Conservation (phyloP, 805 yeast genomes). For the Starmerella stellata region DNA sequence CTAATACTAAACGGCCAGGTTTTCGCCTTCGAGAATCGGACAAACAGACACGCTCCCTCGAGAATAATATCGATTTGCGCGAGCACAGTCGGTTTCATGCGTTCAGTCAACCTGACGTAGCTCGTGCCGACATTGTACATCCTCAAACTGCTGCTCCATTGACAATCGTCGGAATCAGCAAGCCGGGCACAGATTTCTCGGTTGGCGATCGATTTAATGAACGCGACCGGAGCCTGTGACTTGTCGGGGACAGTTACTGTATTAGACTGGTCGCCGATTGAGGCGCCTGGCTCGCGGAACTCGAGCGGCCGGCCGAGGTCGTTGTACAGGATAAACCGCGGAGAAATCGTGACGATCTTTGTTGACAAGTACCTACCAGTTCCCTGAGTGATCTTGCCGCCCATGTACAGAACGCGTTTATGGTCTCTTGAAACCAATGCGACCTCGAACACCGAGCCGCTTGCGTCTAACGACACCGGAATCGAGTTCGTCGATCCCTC, state of each 20-base stretch:
- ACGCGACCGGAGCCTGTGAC: conserved; percentile 40
- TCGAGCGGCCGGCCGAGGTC: conserved; percentile 35
- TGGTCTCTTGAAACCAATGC: conserved; percentile 23
- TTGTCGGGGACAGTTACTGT: conserved; percentile 28
- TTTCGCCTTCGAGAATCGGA: conserved; percentile 54
- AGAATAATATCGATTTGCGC: conserved; percentile 54
- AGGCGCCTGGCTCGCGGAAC: conserved; percentile 18
- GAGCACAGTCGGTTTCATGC: conserved; percentile 39
- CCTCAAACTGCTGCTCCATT: conserved; percentile 79
- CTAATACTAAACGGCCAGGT: conserved; percentile 89
- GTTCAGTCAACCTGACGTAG: conserved; percentile 49
- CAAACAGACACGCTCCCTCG: conserved; percentile 68
- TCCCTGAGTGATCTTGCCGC: conserved; percentile 51
- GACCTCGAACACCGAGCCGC: conserved; percentile 60
- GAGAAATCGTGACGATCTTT: conserved; percentile 61
- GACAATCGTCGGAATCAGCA: conserved; percentile 35
- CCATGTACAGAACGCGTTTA: conserved; percentile 47
- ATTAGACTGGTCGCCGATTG: conserved; percentile 6
- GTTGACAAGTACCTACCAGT: conserved; percentile 63
- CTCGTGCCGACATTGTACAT: conserved; percentile 72
- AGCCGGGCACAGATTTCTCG: conserved; percentile 15
- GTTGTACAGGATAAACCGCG: conserved; percentile 64
- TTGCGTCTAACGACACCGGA: conserved; percentile 69
- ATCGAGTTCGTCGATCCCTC: conserved; percentile 56
- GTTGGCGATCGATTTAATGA: conserved; percentile 24